Evolutionary conservation across 805 yeast genomes (phyloP).

Genomic region (Saccharomycopsis sp.): DNA sequence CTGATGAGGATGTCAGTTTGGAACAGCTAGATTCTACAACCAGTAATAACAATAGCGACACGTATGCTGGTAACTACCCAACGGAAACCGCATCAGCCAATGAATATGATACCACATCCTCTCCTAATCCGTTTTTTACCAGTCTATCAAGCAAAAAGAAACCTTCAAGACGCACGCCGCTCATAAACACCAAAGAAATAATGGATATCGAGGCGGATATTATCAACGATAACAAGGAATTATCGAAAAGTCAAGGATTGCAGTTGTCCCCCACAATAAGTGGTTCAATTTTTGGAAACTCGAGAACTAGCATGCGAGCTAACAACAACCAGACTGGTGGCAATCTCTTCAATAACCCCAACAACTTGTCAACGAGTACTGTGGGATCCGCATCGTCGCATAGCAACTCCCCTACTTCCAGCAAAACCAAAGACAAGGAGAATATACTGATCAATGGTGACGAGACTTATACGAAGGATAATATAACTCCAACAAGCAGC

Average conservation of each 20-base stretch:
- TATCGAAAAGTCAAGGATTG: background rate
- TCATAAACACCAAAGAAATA: conserved; percentile 1
- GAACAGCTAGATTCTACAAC: background rate
- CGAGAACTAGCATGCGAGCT: background rate
- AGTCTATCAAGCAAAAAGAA: background rate
- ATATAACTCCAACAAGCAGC: background rate
- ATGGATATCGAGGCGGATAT: conserved; percentile 1
- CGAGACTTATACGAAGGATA: background rate
- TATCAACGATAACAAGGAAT: background rate
- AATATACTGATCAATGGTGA: background rate
- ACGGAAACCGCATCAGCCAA: background rate
- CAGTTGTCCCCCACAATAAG: background rate
- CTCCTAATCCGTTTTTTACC: conserved; percentile 23
- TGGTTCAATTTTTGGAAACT: background rate
- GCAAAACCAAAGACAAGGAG: background rate
- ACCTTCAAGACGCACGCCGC: background rate
- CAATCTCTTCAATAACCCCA: background rate
- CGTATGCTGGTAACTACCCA: background rate
- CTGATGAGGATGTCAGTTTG: conserved; percentile 8
- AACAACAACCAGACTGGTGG: background rate
- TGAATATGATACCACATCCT: conserved; percentile 23
- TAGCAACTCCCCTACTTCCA: background rate
- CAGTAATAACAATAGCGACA: background rate
- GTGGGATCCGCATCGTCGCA: background rate
- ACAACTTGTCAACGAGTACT: background rate